Evolutionary conservation across 208 protist genomes (phyloP).

Genomic region (Crithidia fasciculata): DNA sequence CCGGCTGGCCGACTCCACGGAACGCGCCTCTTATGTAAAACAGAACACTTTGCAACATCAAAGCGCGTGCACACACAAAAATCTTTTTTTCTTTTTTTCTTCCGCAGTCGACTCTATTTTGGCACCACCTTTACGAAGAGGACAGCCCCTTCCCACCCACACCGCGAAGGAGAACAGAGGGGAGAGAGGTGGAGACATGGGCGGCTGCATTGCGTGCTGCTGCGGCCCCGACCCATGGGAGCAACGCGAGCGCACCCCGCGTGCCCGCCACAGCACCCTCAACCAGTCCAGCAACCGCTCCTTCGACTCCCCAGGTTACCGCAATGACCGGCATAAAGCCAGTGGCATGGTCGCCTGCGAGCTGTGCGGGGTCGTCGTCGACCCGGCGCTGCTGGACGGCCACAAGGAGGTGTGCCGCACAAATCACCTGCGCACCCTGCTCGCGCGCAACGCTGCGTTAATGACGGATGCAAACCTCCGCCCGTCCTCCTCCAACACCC

Average conservation of each 20-base stretch:
- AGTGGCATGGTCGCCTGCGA: slow-evolving; percentile 29
- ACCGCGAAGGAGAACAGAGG: background rate
- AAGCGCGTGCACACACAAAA: too few species aligned
- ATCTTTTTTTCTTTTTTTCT: background rate
- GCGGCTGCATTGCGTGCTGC: slow-evolving; percentile 26
- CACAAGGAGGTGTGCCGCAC: slow-evolving; percentile 65
- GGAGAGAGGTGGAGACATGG: slow-evolving; percentile 1
- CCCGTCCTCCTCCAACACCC: slow-evolving; percentile 19
- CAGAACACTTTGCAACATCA: too few species aligned
- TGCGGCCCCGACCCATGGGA: slow-evolving; percentile 20
- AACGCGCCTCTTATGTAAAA: too few species aligned
- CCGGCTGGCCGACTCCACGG: too few species aligned
- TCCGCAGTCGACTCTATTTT: too few species aligned
- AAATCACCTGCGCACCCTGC: slow-evolving; percentile 33
- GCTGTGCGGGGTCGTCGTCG: slow-evolving; percentile 49
- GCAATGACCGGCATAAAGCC: background rate
- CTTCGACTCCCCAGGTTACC: slow-evolving; percentile 1
- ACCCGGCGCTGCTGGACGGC: slow-evolving; percentile 57
- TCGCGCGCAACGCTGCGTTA: slow-evolving; percentile 27
- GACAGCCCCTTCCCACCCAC: too few species aligned
- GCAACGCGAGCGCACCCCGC: background rate
- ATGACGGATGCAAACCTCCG: slow-evolving; percentile 19
- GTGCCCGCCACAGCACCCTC: slow-evolving; percentile 1
- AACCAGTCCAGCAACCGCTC: slow-evolving; percentile 11
- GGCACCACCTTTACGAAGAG: too few species aligned